Percentiles rank a stretch among this genome's conserved stretches.
Evolutionary conservation across 495 filamentous ascomycete genomes (phyloP).

Genomic region (Hamigera avellanea): DNA sequence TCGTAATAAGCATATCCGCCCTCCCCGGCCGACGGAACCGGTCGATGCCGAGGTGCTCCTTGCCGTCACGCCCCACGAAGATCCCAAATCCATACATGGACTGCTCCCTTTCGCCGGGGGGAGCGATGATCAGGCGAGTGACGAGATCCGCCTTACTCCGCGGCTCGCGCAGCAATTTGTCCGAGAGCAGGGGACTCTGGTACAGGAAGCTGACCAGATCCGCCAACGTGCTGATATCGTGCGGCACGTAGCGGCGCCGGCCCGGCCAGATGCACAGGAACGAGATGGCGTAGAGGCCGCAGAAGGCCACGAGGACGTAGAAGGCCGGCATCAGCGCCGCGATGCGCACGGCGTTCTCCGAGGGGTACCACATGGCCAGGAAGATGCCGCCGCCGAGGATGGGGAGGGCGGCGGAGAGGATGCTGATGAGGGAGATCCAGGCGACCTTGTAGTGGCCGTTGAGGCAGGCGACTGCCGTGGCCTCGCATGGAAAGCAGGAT

Average conservation of each 20-base stretch:
- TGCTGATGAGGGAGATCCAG: conserved; percentile 51
- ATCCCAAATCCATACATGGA: conserved; percentile 52
- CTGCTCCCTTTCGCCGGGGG: conserved; percentile 33
- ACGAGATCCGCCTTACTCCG: conserved; percentile 50
- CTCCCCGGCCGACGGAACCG: conserved; percentile 38
- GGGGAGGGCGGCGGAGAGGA: conserved; percentile 55
- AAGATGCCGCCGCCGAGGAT: conserved; percentile 71
- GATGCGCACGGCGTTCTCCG: conserved; percentile 46
- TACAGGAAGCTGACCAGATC: conserved; percentile 70
- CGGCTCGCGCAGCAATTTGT: conserved; percentile 51
- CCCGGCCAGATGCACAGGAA: conserved; percentile 47
- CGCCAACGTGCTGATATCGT: conserved; percentile 55
- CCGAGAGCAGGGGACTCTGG: conserved; percentile 53
- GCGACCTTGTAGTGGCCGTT: conserved; percentile 64
- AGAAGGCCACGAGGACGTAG: conserved; percentile 52
- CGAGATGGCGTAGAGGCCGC: conserved; percentile 55
- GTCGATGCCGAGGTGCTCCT: conserved; percentile 56
- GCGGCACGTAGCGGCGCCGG: conserved; percentile 49
- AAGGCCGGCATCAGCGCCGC: conserved; percentile 57
- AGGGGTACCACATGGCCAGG: conserved; percentile 57
- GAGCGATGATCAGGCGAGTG: conserved; percentile 42
- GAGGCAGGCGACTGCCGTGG: conserved; percentile 46
- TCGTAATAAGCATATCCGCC: conserved; percentile 34
- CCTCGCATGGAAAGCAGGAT: conserved; percentile 49
- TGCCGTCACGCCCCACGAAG: conserved; percentile 47